These are phyloP conservation scores for Trichoderma lentiforme DNA, from an alignment of 2,329 filamentous ascomycete genomes.

Conservation along the genomic window DNA sequence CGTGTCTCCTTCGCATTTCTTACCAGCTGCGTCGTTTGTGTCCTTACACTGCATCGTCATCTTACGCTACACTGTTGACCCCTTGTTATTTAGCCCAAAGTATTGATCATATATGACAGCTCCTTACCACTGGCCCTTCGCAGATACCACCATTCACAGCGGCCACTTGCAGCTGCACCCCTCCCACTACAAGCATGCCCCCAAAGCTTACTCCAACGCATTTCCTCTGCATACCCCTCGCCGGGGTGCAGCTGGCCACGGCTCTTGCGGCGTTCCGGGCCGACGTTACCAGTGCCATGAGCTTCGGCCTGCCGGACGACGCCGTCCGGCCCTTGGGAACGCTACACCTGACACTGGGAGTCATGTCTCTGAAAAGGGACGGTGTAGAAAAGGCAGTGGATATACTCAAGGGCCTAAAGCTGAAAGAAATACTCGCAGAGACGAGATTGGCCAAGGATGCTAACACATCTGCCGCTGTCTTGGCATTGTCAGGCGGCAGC, in stretches of 20 bases:
- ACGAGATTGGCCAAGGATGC: constrained; percentile 19
- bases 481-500: constrained; percentile 11
- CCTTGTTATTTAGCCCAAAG: neutral
- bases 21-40: neutral
- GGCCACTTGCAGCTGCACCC: neutral
- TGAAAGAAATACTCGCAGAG: constrained; percentile 38
- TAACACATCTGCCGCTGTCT: neutral
- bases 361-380: constrained; percentile 67
- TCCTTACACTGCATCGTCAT: neutral
- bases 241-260: constrained; percentile 61
- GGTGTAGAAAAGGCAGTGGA: constrained; percentile 43
- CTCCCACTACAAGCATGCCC: constrained; percentile 31
- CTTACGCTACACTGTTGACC: neutral
- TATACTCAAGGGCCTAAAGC: constrained; percentile 38
- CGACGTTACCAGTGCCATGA: constrained; percentile 48
- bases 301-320: constrained; percentile 54
- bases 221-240: constrained; percentile 73
- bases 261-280: constrained; percentile 60
- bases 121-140: neutral
- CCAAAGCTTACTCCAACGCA: constrained; percentile 57
- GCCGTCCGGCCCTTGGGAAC: constrained; percentile 76
- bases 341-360: constrained; percentile 80
- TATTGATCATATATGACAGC: constrained; percentile 6
- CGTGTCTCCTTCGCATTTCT: neutral
- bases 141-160: neutral